Conservation (phyloP, 169 alveolate genomes). For the Ichthyophthirius multifiliis region DNA sequence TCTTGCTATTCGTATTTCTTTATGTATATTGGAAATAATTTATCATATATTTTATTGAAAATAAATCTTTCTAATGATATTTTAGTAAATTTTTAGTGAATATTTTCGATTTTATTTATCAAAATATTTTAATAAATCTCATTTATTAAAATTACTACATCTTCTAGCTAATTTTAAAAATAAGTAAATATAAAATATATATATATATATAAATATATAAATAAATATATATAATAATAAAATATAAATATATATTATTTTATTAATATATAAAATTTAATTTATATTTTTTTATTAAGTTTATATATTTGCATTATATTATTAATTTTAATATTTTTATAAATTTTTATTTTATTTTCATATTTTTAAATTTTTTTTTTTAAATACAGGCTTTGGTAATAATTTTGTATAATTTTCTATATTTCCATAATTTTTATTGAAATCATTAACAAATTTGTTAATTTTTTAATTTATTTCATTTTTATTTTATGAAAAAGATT, state of each 20-base stretch:
- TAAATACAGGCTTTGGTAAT: neutral
- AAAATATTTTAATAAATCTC: slow-evolving; percentile 25
- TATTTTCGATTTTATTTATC: slow-evolving; percentile 20
- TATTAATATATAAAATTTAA: too few species aligned
- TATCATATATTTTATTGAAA: slow-evolving; percentile 3
- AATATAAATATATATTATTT: too few species aligned
- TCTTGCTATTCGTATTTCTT: neutral
- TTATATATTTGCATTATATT: too few species aligned
- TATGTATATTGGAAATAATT: neutral
- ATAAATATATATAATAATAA: too few species aligned
- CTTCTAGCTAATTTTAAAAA: slow-evolving; percentile 1
- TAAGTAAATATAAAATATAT: neutral
- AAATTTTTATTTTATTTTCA: too few species aligned
- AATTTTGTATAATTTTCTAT: neutral
- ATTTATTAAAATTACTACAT: slow-evolving; percentile 6
- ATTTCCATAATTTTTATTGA: slow-evolving; percentile 1
- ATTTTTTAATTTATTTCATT: slow-evolving; percentile 28
- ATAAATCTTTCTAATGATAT: slow-evolving; percentile 32
- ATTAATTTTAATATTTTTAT: too few species aligned
- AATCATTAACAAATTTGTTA: slow-evolving; percentile 6
- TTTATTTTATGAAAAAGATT: too few species aligned
- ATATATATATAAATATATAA: too few species aligned
- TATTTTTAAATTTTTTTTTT: too few species aligned
- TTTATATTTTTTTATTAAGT: too few species aligned
- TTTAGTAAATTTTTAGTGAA: slow-evolving; percentile 31